A percentile compares a stretch with the other conserved stretches of the same genome.
Evolutionary conservation across 257 asterid genomes (phyloP).

Genomic region (Ocimum tenuiflorum): DNA sequence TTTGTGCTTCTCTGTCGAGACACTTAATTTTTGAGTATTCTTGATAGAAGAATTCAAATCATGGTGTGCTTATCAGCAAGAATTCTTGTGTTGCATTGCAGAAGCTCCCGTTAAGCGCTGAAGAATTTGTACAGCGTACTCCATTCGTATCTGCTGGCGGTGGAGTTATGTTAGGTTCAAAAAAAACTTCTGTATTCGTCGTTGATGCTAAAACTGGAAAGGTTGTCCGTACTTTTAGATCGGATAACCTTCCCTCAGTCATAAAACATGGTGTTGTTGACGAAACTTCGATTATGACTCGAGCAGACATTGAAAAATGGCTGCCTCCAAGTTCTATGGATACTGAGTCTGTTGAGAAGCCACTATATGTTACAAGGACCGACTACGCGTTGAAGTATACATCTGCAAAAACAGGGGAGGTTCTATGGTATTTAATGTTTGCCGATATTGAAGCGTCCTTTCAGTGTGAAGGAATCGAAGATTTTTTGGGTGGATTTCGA

Average conservation of each 20-base stretch:
- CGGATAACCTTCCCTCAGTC: slow-evolving; percentile 44
- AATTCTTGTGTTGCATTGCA: slow-evolving; percentile 22
- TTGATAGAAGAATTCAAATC: background rate
- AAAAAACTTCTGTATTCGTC: slow-evolving; percentile 61
- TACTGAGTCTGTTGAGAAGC: slow-evolving; percentile 33
- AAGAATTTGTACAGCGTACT: slow-evolving; percentile 60
- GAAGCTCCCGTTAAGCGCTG: slow-evolving; percentile 56
- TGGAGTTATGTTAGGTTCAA: slow-evolving; percentile 73
- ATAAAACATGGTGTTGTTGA: slow-evolving; percentile 32
- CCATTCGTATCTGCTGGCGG: slow-evolving; percentile 60
- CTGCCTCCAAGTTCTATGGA: slow-evolving; percentile 30
- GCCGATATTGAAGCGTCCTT: slow-evolving; percentile 75
- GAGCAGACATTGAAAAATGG: slow-evolving; percentile 43
- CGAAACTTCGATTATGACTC: slow-evolving; percentile 43
- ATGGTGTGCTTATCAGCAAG: background rate
- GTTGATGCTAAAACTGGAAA: slow-evolving; percentile 73
- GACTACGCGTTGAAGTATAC: slow-evolving; percentile 66
- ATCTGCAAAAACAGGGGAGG: slow-evolving; percentile 57
- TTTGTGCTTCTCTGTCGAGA: background rate
- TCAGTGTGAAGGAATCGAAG: slow-evolving; percentile 49
- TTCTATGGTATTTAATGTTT: slow-evolving; percentile 67
- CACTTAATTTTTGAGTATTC: background rate
- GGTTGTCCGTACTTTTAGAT: slow-evolving; percentile 44
- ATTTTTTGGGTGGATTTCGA: slow-evolving; percentile 31
- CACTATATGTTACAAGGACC: slow-evolving; percentile 70